A percentile compares a stretch with the other conserved stretches of the same genome.
These are phyloP conservation scores for Colletotrichum lindemuthianum DNA, from an alignment of 2,329 filamentous ascomycete species.

Conservation along the genomic window DNA sequence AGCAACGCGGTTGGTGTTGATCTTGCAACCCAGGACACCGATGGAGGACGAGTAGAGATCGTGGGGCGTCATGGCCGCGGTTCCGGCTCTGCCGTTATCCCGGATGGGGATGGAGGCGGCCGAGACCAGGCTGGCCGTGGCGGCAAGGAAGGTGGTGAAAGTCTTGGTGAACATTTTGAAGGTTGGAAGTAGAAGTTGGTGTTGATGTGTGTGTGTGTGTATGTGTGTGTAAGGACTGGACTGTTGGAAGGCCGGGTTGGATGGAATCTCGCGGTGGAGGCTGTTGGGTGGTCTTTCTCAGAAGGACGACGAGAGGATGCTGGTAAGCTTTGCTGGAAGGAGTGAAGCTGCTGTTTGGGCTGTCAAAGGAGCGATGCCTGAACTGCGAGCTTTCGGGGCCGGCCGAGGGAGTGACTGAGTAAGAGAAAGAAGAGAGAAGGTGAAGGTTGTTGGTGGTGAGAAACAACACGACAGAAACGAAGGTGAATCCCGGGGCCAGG, in stretches of 20 bases:
- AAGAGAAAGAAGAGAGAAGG: conserved; percentile 9
- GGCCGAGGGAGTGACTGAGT: conserved; percentile 30
- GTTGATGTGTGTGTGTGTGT: background rate
- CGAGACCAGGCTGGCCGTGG: conserved; percentile 41
- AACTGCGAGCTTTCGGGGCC: conserved; percentile 34
- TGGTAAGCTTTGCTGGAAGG: conserved; percentile 24
- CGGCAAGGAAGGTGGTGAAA: conserved; percentile 45
- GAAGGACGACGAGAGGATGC: conserved; percentile 22
- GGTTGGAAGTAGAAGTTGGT: conserved; percentile 4
- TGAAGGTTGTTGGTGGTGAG: conserved; percentile 33
- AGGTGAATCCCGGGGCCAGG: conserved; percentile 10
- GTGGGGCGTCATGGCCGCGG: conserved; percentile 61
- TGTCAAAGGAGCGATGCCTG: conserved; percentile 30
- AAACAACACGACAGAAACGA: background rate
- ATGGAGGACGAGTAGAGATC: conserved; percentile 65
- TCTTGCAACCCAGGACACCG: conserved; percentile 69
- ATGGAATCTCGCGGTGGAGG: conserved; percentile 7
- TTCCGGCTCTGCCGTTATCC: conserved; percentile 39
- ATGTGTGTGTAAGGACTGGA: conserved; percentile 5
- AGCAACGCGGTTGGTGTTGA: conserved; percentile 68
- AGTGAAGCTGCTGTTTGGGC: conserved; percentile 29
- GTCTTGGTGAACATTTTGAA: conserved; percentile 41
- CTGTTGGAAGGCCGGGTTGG: conserved; percentile 6
- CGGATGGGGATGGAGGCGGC: conserved; percentile 40
- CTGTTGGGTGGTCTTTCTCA: conserved; percentile 17